Conservation (phyloP, 805 yeast genomes). For the Dipodascus albidus region DNA sequence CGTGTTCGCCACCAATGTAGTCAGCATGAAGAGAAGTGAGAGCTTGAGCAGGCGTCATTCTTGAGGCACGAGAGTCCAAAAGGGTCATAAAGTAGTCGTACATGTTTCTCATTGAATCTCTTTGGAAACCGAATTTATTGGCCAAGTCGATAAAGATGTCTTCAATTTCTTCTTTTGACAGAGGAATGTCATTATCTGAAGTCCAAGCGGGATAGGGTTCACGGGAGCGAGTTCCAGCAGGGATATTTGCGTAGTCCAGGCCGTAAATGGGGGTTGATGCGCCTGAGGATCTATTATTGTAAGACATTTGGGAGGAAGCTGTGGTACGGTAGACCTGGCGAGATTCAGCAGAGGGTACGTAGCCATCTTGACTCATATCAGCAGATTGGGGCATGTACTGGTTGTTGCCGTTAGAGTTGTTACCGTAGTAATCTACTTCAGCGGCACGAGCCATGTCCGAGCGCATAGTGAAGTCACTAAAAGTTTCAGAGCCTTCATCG, state of each 20-base stretch:
- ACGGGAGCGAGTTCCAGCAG: conserved; percentile 44
- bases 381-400: conserved; percentile 16
- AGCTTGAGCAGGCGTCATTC: conserved; percentile 64
- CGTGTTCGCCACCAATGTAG: conserved; percentile 81
- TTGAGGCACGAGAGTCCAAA: conserved; percentile 76
- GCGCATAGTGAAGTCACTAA: conserved; percentile 32
- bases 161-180: conserved; percentile 53
- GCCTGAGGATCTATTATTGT: conserved; percentile 79
- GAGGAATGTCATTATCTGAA: conserved; percentile 78
- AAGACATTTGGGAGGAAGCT: conserved; percentile 48
- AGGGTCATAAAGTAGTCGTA: conserved; percentile 68
- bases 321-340: conserved; percentile 18
- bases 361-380: conserved; percentile 17
- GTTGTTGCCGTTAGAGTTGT: conserved; percentile 20
- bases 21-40: conserved; percentile 72
- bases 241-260: conserved; percentile 39
- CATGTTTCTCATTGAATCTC: conserved; percentile 67
- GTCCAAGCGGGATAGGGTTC: conserved; percentile 99
- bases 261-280: conserved; percentile 92
- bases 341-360: conserved; percentile 10
- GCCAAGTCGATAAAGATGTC: conserved; percentile 47
- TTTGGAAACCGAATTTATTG: conserved; percentile 73
- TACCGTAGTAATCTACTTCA: conserved; percentile 29
- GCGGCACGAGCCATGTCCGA: conserved; percentile 28
- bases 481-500: conserved; percentile 29